A percentile compares a stretch with the other conserved stretches of the same genome.
Evolutionary conservation across 139 green algal species (phyloP).

Genomic region (Chlorella vulgaris): DNA sequence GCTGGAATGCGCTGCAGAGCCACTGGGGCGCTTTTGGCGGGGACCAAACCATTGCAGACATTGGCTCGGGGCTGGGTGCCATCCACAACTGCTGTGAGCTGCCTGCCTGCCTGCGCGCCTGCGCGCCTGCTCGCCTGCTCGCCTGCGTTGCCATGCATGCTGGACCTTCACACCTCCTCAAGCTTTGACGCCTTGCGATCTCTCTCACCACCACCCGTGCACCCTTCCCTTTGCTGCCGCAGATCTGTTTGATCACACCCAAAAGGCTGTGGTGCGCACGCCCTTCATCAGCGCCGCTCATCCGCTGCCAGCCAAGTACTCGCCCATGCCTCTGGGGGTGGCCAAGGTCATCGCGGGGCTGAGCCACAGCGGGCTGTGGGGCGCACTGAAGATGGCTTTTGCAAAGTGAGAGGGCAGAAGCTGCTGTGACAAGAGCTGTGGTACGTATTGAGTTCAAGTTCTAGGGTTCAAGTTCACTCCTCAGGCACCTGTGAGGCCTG

Average conservation of each 20-base stretch:
- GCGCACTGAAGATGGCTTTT: conserved; percentile 13
- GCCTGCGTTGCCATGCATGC: no score
- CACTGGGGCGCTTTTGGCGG: conserved; percentile 78
- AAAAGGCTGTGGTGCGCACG: conserved; percentile 18
- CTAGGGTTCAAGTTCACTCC: no score
- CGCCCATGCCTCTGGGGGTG: neutral
- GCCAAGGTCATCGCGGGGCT: conserved; percentile 21
- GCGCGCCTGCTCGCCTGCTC: no score
- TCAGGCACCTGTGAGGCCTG: no score
- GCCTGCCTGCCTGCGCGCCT: no score
- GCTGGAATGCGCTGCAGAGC: conserved; percentile 23
- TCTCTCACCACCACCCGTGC: neutral
- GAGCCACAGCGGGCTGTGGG: neutral
- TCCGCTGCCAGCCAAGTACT: neutral
- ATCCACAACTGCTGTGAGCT: conserved; percentile 74
- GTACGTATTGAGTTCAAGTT: no score
- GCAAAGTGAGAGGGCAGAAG: neutral
- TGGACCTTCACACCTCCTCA: no score
- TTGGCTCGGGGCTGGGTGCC: conserved; percentile 68
- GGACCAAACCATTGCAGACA: conserved; percentile 50
- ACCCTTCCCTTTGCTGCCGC: neutral
- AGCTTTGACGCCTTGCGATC: neutral
- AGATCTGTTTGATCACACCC: conserved; percentile 39
- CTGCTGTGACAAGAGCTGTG: no score
- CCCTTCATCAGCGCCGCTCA: conserved; percentile 17